Evolutionary conservation across 805 yeast genomes (phyloP), one percentile per base, ranked within the genome.

Genomic region (Hanseniaspora singularis): DNA sequence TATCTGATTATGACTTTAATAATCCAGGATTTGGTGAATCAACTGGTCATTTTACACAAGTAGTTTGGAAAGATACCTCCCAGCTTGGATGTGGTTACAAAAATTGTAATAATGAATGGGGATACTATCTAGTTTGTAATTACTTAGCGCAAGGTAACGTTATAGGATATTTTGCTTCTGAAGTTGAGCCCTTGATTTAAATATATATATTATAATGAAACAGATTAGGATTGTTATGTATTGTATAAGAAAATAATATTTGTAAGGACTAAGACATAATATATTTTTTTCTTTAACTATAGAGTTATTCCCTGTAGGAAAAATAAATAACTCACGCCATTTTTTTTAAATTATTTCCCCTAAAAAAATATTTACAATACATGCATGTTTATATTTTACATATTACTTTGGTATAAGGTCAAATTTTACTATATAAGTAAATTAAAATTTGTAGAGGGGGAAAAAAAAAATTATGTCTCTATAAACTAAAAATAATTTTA

Each of bases 11-110:
- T 65, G 64, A 71, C 57, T 76, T 70, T 63, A 57, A 69, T 23
- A 66, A 65, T 53, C 76, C 78, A 27, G 66, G 66, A 11, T 72
- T 63, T 63, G 55, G 67, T 38, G 64, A 57, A 28, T 58, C 64
- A 11, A 76, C 87, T 37, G 89, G 89, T 40, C 95, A 85, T 63
- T 85, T 82, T 67, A 82, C 94, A 26, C 94, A 83, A 63, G 72
- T 85, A 49, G 77, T 85, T 46, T 85, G 95, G 95, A 76, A 73
- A 57, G 59, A 67, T 18, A 69, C 86, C 41, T 71, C 79, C 30
- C 62, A 74, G 58, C 54, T 85, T 14, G 95, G 95, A 36, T 85
- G 95, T 68, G 94, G 81, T 45, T 65, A 68, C 61, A 77, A 75
- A 57, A 60, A 70, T 53, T 82, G 95, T 65, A 61, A 73, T 48